Evolutionary conservation across 306 rosid genomes (phyloP).

Genomic region (Ormosia emarginata): DNA sequence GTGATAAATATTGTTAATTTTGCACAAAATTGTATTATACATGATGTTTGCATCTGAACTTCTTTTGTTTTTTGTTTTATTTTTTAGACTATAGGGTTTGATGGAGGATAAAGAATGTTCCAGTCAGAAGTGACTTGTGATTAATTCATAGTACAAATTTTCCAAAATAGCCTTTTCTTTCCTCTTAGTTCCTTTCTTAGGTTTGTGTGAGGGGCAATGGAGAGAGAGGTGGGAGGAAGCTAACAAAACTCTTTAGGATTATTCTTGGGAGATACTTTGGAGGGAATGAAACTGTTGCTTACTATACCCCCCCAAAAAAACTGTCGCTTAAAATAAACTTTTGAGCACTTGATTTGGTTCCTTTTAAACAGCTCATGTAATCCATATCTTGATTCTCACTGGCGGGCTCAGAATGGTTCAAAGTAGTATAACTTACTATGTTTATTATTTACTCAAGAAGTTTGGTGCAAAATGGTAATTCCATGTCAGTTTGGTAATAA

Average conservation of each 20-base stretch:
- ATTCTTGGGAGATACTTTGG: neutral
- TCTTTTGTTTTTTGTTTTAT: neutral
- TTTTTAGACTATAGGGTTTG: neutral
- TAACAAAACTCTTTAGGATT: neutral
- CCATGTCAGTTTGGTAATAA: neutral
- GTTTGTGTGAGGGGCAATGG: neutral
- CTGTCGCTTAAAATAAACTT: neutral
- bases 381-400: slow-evolving; percentile 2
- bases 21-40: neutral
- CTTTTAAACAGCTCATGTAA: slow-evolving; percentile 7
- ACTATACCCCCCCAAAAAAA: neutral
- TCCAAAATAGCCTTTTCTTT: neutral
- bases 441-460: neutral
- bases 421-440: slow-evolving; percentile 6
- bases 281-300: slow-evolving; percentile 21
- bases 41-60: slow-evolving; percentile 17
- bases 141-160: neutral
- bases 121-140: slow-evolving; percentile 3
- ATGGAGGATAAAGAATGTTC: slow-evolving; percentile 17
- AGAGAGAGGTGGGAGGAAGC: slow-evolving; percentile 18
- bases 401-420: neutral
- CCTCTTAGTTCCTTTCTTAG: slow-evolving; percentile 13
- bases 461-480: slow-evolving; percentile 2
- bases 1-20: slow-evolving; percentile 3
- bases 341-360: neutral